Base-by-base conservation (phyloP, 2,329 filamentous ascomycete species). In the Lomentospora prolificans region DNA sequence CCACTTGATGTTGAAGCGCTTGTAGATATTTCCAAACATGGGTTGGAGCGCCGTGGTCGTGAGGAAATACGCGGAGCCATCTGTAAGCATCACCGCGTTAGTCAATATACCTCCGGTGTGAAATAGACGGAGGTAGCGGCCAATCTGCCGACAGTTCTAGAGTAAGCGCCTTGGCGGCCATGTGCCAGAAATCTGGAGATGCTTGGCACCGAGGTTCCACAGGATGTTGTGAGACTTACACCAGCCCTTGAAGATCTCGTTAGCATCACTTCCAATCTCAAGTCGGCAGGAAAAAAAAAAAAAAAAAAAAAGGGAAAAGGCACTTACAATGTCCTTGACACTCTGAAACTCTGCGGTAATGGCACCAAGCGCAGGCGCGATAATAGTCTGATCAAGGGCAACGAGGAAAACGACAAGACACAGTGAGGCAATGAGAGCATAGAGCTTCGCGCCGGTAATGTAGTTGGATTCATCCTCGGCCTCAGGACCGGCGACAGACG, bases 331-430 rank as follows among this genome's bases (percentile, higher is more conserved):
- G 56, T 78, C 75, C 60, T 71, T 70, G 33, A 75, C 69, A 51
- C 70, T 74, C 46, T 62, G 57, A 53, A 72, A 78, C 51, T 75
- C 65, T 1, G 66, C 65, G 0, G 75, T 78, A 60, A 80, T 80
- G 62, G 76, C 74, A 19, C 75, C 75, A 17, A 79, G 69, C 1
- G 77, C 77, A 12, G 77, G 76, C 4, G 75, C 75, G 58, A 78
- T 75, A 58, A 77, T 78, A 50, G 75, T 78, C 65, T 77, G 74
- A 59, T 78, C 75, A 9, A 78, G 68, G 3, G 75, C 75, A 48
- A 78, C 74, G 39, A 78, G 69, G 63, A 78, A 77, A 57, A 77
- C 67, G 56, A 72, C 65, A 12, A 78, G 64, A 57, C 72, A 74
- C 55, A 78, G 69, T 3, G 73, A 72, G 4, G 60, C 50, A 57